These are phyloP conservation scores for Diversispora epigaea DNA, from an alignment of 192 early-diverging fungal genomes.

Conservation along the genomic window DNA sequence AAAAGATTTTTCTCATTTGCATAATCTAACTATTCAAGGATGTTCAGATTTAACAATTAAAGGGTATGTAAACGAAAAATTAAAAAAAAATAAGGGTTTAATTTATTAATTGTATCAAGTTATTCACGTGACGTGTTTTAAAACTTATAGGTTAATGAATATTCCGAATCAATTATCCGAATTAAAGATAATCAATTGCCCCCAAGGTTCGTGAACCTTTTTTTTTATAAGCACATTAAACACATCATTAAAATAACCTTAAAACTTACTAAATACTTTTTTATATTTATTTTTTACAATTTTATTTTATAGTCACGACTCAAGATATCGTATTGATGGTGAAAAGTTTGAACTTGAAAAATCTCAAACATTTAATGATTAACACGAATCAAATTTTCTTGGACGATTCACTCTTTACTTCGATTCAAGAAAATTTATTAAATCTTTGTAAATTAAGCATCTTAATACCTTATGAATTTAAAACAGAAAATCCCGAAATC, in stretches of 20 bases:
- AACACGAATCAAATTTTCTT: too few species aligned
- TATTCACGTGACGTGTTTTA: background rate
- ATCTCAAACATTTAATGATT: too few species aligned
- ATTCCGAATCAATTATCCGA: background rate
- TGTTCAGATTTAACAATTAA: background rate
- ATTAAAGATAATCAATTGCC: background rate
- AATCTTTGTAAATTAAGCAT: too few species aligned
- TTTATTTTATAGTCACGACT: background rate
- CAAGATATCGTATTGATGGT: too few species aligned
- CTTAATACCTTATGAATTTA: background rate
- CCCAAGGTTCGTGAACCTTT: background rate
- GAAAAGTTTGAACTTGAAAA: too few species aligned
- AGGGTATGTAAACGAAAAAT: background rate
- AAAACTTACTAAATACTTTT: background rate
- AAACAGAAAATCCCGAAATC: background rate
- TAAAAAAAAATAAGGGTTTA: background rate
- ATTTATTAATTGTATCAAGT: background rate
- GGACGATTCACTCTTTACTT: too few species aligned
- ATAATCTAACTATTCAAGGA: background rate
- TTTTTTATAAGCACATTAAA: background rate
- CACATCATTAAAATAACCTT: too few species aligned
- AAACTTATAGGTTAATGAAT: background rate
- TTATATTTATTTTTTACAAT: background rate
- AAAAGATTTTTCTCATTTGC: background rate
- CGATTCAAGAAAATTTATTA: too few species aligned